Base-by-base conservation (phyloP, 208 protist species). In the Eutreptiella sp. region DNA sequence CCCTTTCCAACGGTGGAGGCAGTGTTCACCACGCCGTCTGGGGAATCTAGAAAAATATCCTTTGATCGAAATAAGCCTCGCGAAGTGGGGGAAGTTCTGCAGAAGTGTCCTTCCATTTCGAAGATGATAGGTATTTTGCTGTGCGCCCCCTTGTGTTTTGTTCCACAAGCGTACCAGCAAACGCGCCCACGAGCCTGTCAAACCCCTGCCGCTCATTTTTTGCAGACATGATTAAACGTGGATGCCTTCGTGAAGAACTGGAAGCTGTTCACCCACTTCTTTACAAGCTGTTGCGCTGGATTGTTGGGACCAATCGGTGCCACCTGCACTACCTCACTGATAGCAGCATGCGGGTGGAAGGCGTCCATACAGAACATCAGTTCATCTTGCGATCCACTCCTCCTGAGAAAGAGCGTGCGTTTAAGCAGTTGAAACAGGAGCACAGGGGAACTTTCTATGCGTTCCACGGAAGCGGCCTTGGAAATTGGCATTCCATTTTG, bases 401-500 rank as follows among this genome's bases (percentile, higher is more conserved):
- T n/a, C 72, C 72, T 9, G 69, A 62, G 3, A 73, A 63, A 38
- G 72, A 77, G 48, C 38, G 19, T 16, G 27, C n/a, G 7, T 77
- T 77, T 41, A 42, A 60, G 23, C 45, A 71, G 48, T 33, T 63
- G 21, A 77, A 77, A 35, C 19, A 52, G 39, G 31, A 72, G 21
- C 38, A 78, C 38, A 65, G 50, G 14, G 50, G 71, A 1, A 28
- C 65, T 5, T 57, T 77, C 38, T 77, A 70, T 63, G 70, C 70
- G 0, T 78, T 73, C 46, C 72, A 78, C 59, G 72, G 72, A 14
- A 68, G 52, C 29, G 52, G 38, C 9, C 31, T 78, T 5, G 57
- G 58, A 23, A 76, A 74, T 32, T 78, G 72, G 72, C 70, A 74
- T 21, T 34, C 31, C 27, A 78, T 78, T 24, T 35, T 76, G 31